Base-by-base conservation (phyloP, 2,329 filamentous ascomycete species). In the Fusarium vanettenii region DNA sequence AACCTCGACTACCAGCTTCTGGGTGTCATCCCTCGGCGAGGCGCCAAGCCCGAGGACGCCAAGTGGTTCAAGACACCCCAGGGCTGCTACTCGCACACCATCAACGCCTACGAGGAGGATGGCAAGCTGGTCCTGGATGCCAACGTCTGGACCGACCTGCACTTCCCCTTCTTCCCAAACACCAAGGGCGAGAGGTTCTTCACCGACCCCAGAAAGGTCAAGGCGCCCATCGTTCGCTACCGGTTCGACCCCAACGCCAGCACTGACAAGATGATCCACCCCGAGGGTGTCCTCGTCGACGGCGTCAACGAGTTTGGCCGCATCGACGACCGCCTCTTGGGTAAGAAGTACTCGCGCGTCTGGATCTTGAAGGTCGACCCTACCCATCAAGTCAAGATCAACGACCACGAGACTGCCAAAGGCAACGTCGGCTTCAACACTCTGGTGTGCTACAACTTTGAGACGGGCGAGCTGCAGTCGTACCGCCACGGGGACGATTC, bases 21-120 rank as follows among this genome's bases (percentile, higher is more conserved):
- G 35, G 65, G 65, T 25, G 65, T 67, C 29, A 50, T 67, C 29
- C 65, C 65, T 55, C 64, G 64, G 5, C 64, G 64, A 52, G 64
- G 45, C 43, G 64, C 64, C 33, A 67, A 62, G 64, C 64, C 64
- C 20, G 64, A 67, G 50, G 64, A 67, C 11, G 64, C 57, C 18
- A 67, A 67, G 56, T 67, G 64, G 56, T 61, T 67, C 57, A 61
- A 62, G 56, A 67, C 64, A 4, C 56, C 57, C 27, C 64, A 67
- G 20, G 56, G 64, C 33, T 67, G 56, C 37, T 67, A 62, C 57
- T 61, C 56, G 31, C 56, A 67, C 16, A 67, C 60, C 16, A 55
- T 55, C 43, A 63, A 63, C 20, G 60, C 60, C 20, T 63, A 55
- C 43, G 60, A 63, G 37, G 60, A 63, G 10, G 60, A 63, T 20